Evolutionary conservation across 352 stramenopile genomes (phyloP).

Genomic region (Phytophthora sp.): DNA sequence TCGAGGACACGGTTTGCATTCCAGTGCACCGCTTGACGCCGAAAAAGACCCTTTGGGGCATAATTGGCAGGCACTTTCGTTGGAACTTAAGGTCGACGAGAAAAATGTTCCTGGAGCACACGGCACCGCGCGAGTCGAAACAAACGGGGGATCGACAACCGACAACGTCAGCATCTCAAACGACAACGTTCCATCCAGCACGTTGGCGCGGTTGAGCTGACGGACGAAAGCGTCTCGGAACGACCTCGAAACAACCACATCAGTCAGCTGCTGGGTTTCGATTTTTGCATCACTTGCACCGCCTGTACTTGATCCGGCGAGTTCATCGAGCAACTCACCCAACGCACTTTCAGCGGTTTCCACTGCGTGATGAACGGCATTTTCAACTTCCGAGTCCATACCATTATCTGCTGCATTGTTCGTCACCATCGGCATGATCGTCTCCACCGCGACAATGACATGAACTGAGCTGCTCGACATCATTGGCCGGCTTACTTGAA

Average conservation of each 20-base stretch:
- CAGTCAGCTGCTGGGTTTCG: conserved; percentile 8
- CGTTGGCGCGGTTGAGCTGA: conserved; percentile 17
- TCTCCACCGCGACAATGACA: conserved; percentile 39
- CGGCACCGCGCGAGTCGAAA: conserved; percentile 35
- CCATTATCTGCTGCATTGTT: not conserved
- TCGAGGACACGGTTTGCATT: conserved; percentile 43
- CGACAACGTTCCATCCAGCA: conserved; percentile 15
- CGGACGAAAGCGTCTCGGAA: conserved; percentile 34
- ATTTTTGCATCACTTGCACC: not conserved
- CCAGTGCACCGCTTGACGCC: conserved; percentile 32
- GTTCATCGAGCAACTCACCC: conserved; percentile 17
- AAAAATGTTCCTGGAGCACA: conserved; percentile 45
- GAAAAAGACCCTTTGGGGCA: conserved; percentile 48
- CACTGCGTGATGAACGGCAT: conserved; percentile 15
- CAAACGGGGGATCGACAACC: conserved; percentile 21
- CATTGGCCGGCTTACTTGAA: conserved; percentile 15
- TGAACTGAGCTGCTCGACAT: not conserved
- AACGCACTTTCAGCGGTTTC: conserved; percentile 20
- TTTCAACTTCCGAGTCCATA: not conserved
- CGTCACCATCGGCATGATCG: not conserved
- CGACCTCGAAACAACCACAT: conserved; percentile 10
- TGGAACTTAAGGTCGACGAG: not conserved
- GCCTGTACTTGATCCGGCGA: conserved; percentile 1
- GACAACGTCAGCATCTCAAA: conserved; percentile 26
- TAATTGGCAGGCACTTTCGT: conserved; percentile 19